Evolutionary conservation across 306 rosid genomes (phyloP).

Genomic region (Acacia acuminata): DNA sequence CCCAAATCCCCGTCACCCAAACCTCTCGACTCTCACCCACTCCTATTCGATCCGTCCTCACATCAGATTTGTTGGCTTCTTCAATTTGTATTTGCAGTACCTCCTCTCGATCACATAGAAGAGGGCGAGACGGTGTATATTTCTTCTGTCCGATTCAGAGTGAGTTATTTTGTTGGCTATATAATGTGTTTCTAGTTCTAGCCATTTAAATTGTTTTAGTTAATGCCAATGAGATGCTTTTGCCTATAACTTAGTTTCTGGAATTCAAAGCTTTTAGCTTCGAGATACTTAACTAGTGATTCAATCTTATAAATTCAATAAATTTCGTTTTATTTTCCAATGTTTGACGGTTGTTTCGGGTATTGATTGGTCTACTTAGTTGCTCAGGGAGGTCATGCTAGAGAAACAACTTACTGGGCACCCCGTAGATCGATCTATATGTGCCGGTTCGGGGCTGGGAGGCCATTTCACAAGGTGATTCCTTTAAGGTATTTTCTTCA

Average conservation of each 20-base stretch:
- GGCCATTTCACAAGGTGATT: slow-evolving; percentile 71
- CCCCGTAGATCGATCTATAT: slow-evolving; percentile 95
- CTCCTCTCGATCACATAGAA: too few relatives aligned
- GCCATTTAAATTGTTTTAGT: neutral
- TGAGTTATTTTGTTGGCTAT: too few relatives aligned
- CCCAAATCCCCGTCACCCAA: too few relatives aligned
- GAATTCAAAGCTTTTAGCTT: neutral
- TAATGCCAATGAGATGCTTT: neutral
- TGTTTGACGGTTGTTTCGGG: neutral
- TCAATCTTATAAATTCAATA: neutral
- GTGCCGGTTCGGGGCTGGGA: slow-evolving; percentile 96
- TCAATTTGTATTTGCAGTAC: too few relatives aligned
- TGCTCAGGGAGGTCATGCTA: slow-evolving; percentile 81
- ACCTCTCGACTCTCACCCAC: too few relatives aligned
- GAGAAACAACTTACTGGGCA: slow-evolving; percentile 97
- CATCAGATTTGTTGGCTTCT: too few relatives aligned
- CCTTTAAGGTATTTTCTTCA: slow-evolving; percentile 64
- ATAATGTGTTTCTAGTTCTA: too few relatives aligned
- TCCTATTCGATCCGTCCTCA: too few relatives aligned
- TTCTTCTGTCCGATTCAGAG: too few relatives aligned
- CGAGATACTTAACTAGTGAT: neutral
- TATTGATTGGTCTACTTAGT: neutral
- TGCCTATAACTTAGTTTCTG: neutral
- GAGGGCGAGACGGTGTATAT: too few relatives aligned
- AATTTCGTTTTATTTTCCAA: neutral